These are phyloP conservation scores for Wickerhamomyces ciferrii DNA, from an alignment of 805 yeast genomes.

Conservation along the genomic window DNA sequence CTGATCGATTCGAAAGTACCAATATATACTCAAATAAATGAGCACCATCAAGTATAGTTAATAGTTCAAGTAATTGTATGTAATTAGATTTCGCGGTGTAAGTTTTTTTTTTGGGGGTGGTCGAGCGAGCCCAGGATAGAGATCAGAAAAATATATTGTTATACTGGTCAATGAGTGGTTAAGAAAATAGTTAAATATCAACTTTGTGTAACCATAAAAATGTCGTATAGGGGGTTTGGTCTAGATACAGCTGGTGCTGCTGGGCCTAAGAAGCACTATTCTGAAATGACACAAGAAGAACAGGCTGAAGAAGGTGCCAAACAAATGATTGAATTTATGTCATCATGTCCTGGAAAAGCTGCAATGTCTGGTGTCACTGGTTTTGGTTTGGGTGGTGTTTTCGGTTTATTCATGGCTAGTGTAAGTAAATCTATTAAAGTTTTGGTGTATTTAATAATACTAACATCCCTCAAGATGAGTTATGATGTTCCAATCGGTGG, in stretches of 20 bases:
- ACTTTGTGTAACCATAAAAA: neutral
- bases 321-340: constrained; percentile 78
- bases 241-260: constrained; percentile 33
- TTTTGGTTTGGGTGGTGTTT: constrained; percentile 90
- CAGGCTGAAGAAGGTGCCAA: constrained; percentile 89
- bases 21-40: too few relatives aligned
- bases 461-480: constrained; percentile 40
- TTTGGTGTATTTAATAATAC: neutral
- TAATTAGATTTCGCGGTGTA: neutral
- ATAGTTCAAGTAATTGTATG: too few relatives aligned
- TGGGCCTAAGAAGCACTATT: constrained; percentile 41
- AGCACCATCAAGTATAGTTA: too few relatives aligned
- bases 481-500: constrained; percentile 75
- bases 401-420: constrained; percentile 89
- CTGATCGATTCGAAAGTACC: neutral
- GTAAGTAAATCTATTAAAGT: constrained; percentile 13
- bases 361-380: constrained; percentile 91
- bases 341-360: constrained; percentile 93
- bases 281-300: constrained; percentile 84
- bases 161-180: too few relatives aligned
- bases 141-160: too few relatives aligned
- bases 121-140: neutral
- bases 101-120: neutral
- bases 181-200: too few relatives aligned
- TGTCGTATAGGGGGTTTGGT: constrained; percentile 39